These are phyloP conservation scores for Xanthoconium separans DNA, from an alignment of 1,284 basidiomycete genomes.

Conservation along the genomic window DNA sequence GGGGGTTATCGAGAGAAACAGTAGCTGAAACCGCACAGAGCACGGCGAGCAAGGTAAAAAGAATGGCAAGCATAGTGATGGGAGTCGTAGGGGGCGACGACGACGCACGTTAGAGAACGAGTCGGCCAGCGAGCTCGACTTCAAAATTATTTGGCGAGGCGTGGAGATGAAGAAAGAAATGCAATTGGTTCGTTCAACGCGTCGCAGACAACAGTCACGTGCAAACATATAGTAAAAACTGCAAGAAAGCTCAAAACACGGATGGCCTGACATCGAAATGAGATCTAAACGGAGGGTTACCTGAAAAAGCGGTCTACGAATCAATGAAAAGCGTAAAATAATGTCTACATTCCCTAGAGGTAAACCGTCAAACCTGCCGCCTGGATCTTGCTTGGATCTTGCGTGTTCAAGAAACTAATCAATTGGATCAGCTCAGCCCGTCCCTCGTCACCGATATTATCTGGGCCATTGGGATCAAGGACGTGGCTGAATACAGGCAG, in stretches of 20 bases:
- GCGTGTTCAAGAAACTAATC: slow-evolving; percentile 70
- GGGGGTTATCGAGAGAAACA: slow-evolving; percentile 49
- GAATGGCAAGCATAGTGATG: slow-evolving; percentile 66
- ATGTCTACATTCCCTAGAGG: slow-evolving; percentile 36
- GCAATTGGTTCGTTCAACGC: slow-evolving; percentile 19
- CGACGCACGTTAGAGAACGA: slow-evolving; percentile 43
- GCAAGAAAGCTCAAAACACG: slow-evolving; percentile 2
- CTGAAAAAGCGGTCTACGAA: background rate
- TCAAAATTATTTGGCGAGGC: slow-evolving; percentile 12
- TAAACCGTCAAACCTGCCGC: slow-evolving; percentile 66
- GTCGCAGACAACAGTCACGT: slow-evolving; percentile 30
- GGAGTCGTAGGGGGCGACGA: slow-evolving; percentile 41
- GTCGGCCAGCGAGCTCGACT: slow-evolving; percentile 60
- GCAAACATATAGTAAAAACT: slow-evolving; percentile 6
- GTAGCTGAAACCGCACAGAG: slow-evolving; percentile 38
- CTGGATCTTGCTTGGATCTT: slow-evolving; percentile 74
- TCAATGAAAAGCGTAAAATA: background rate
- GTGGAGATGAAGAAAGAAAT: slow-evolving; percentile 11
- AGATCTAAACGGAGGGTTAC: slow-evolving; percentile 22
- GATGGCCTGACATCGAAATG: slow-evolving; percentile 13
- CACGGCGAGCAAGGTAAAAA: slow-evolving; percentile 48
- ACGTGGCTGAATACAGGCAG: slow-evolving; percentile 84
- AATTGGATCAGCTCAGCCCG: slow-evolving; percentile 75
- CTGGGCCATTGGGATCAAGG: slow-evolving; percentile 69
- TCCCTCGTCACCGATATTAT: slow-evolving; percentile 79